Percentiles rank a stretch among this genome's conserved stretches.
These are phyloP conservation scores for Psilocybe sp. DNA, from an alignment of 768 basidiomycete species.

Conservation along the genomic window DNA sequence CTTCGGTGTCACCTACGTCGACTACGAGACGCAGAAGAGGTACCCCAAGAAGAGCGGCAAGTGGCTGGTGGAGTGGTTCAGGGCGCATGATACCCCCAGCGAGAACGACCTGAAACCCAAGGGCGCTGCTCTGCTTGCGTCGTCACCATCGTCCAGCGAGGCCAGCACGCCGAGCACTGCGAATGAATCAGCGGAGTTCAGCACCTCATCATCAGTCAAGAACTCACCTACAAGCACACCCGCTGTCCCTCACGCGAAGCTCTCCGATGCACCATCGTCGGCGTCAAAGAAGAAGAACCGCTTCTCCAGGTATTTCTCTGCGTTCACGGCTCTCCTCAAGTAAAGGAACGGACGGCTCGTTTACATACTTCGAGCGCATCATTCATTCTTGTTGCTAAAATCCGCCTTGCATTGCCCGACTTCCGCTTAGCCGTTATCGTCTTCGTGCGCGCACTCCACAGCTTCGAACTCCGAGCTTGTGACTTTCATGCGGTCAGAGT, in stretches of 20 bases:
- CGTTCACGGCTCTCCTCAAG: too few species aligned
- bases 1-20: slow-evolving; percentile 71
- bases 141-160: not conserved
- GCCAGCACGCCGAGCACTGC: slow-evolving; percentile 14
- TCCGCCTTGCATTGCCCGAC: too few species aligned
- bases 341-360: too few species aligned
- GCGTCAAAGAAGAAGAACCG: too few species aligned
- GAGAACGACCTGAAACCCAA: slow-evolving; percentile 11
- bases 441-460: too few species aligned
- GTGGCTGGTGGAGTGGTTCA: slow-evolving; percentile 50
- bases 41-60: slow-evolving; percentile 62
- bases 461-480: too few species aligned
- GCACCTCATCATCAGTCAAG: slow-evolving; percentile 22
- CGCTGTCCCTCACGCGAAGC: slow-evolving; percentile 9
- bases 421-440: too few species aligned
- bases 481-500: too few species aligned
- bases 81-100: slow-evolving; percentile 27
- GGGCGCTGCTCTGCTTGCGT: not conserved
- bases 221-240: slow-evolving; percentile 2
- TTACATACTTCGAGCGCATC: too few species aligned
- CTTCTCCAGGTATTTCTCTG: too few species aligned
- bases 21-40: slow-evolving; percentile 65
- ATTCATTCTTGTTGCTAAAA: too few species aligned
- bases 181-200: slow-evolving; percentile 22
- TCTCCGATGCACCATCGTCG: not conserved